Percentiles rank a stretch among this genome's conserved stretches.
Conservation (phyloP, 2,329 filamentous ascomycete genomes). For the Fusarium equiseti region DNA sequence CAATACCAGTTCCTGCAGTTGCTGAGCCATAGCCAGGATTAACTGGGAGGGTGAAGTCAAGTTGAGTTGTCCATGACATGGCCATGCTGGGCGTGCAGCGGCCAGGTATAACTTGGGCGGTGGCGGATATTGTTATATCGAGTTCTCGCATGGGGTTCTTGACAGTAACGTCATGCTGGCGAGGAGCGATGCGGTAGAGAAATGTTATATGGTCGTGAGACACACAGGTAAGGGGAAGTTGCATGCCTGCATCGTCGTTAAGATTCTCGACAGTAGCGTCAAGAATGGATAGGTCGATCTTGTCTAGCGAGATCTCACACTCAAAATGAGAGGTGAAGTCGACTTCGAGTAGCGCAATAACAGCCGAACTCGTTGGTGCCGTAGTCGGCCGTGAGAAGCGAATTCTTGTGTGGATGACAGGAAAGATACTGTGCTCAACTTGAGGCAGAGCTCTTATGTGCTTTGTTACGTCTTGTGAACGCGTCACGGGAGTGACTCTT, state of each 20-base stretch:
- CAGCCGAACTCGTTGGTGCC: constrained; percentile 67
- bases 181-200: constrained; percentile 74
- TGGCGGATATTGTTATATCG: constrained; percentile 71
- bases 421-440: constrained; percentile 72
- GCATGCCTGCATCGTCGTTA: constrained; percentile 60
- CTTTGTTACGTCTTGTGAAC: constrained; percentile 70
- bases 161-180: constrained; percentile 58
- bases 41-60: constrained; percentile 76
- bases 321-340: constrained; percentile 79
- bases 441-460: constrained; percentile 74
- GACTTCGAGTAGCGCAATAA: constrained; percentile 78
- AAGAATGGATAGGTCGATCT: constrained; percentile 67
- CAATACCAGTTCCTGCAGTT: constrained; percentile 65
- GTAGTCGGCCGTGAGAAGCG: constrained; percentile 75
- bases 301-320: constrained; percentile 72
- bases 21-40: constrained; percentile 72
- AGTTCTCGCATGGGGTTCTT: constrained; percentile 66
- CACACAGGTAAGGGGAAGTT: constrained; percentile 71
- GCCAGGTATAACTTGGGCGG: constrained; percentile 66
- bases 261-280: constrained; percentile 71
- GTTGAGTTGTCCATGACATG: constrained; percentile 75
- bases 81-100: constrained; percentile 70
- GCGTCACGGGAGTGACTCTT: constrained; percentile 76
- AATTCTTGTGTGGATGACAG: constrained; percentile 78
- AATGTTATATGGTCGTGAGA: constrained; percentile 82